Evolutionary conservation across 352 stramenopile genomes (phyloP).

Genomic region (Pythium aquatile): DNA sequence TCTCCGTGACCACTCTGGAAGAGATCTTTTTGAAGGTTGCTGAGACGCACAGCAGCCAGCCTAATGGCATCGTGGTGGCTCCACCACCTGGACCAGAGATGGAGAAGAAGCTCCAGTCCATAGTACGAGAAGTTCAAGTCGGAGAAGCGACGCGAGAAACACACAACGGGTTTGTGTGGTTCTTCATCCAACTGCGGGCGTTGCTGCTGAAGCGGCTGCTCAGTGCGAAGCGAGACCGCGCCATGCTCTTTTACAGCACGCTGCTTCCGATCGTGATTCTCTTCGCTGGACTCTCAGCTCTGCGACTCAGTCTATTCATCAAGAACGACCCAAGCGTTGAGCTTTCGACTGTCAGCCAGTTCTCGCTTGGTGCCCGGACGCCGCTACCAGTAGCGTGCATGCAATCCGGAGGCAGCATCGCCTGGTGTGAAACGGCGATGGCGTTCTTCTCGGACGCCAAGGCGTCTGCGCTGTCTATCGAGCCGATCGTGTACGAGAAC

Average conservation of each 20-base stretch:
- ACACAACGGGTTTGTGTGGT: slow-evolving; percentile 19
- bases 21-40: slow-evolving; percentile 91
- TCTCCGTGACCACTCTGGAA: slow-evolving; percentile 85
- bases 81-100: neutral
- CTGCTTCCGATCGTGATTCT: slow-evolving; percentile 70
- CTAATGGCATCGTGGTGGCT: neutral
- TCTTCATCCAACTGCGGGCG: slow-evolving; percentile 49
- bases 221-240: slow-evolving; percentile 54
- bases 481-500: slow-evolving; percentile 37
- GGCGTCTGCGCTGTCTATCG: slow-evolving; percentile 34
- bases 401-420: slow-evolving; percentile 3
- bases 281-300: slow-evolving; percentile 52
- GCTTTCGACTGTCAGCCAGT: slow-evolving; percentile 36
- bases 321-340: slow-evolving; percentile 49
- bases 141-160: neutral
- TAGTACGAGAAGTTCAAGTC: neutral
- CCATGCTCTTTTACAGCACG: slow-evolving; percentile 73
- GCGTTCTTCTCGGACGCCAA: slow-evolving; percentile 23
- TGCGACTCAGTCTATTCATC: slow-evolving; percentile 53
- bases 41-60: slow-evolving; percentile 19
- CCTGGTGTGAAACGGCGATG: slow-evolving; percentile 28
- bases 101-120: slow-evolving; percentile 4
- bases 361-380: slow-evolving; percentile 29
- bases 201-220: slow-evolving; percentile 58
- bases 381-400: slow-evolving; percentile 52